phyloP scores from a whole-genome alignment of 108 stramenopile genomes.

The Cylindrotheca fusiformis region DNA sequence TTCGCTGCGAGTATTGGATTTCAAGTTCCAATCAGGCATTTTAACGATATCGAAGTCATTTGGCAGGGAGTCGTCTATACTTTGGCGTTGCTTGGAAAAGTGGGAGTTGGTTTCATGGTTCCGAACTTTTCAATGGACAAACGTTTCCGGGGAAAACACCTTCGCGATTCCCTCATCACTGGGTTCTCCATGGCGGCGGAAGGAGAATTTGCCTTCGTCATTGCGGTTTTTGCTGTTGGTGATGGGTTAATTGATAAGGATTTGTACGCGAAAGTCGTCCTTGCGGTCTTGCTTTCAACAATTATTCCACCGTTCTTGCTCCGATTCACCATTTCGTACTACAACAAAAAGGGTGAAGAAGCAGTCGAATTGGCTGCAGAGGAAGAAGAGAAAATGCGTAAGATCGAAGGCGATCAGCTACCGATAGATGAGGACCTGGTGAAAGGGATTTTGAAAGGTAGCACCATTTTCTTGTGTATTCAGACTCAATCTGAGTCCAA shows the following conservation, averaged over 20 bases:
- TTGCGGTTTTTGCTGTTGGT: conserved; percentile 66
- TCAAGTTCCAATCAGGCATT: conserved; percentile 70
- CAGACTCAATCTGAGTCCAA: conserved; percentile 65
- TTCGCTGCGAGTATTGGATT: conserved; percentile 82
- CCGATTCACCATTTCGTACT: conserved; percentile 71
- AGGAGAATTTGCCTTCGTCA: conserved; percentile 82
- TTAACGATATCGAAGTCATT: conserved; percentile 55
- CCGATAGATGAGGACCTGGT: conserved; percentile 20
- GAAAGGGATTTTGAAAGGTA: conserved; percentile 33
- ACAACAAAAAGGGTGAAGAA: conserved; percentile 58
- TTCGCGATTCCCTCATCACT: conserved; percentile 62
- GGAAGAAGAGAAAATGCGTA: conserved; percentile 40
- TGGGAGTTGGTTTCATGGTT: conserved; percentile 76
- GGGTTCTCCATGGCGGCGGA: conserved; percentile 80
- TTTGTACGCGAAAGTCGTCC: conserved; percentile 67
- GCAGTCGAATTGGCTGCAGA: conserved; percentile 41
- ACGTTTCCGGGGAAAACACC: conserved; percentile 44
- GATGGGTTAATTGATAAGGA: conserved; percentile 47
- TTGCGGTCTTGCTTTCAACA: conserved; percentile 72
- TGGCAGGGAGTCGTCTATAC: conserved; percentile 67
- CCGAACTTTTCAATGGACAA: conserved; percentile 68
- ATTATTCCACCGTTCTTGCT: conserved; percentile 74
- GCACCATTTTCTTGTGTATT: conserved; percentile 65
- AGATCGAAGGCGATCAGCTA: conserved; percentile 4
- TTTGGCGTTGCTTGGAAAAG: conserved; percentile 62